Conservation (phyloP, 805 yeast species). For the Wickerhamiella galacta region DNA sequence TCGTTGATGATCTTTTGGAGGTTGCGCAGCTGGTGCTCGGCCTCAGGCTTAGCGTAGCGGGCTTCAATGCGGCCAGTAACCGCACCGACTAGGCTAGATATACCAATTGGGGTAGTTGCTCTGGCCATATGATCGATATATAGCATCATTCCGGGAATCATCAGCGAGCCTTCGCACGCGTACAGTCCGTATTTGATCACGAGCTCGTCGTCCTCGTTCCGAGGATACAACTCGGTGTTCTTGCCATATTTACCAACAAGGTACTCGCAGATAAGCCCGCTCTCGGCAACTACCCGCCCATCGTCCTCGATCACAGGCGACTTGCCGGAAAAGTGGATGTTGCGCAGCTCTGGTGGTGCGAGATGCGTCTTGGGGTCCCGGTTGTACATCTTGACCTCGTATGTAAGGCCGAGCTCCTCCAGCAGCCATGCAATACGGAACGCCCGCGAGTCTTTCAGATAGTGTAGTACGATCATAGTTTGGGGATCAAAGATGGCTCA, state of each 20-base stretch:
- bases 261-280: constrained; percentile 41
- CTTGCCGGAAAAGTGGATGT: constrained; percentile 46
- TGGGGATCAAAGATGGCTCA: neutral
- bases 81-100: constrained; percentile 21
- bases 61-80: constrained; percentile 31
- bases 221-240: constrained; percentile 23
- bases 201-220: constrained; percentile 25
- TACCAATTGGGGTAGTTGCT: constrained; percentile 1
- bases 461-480: constrained; percentile 12
- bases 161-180: constrained; percentile 44
- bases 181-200: constrained; percentile 34
- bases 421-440: constrained; percentile 47
- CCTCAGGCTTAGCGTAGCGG: constrained; percentile 33
- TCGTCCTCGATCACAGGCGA: constrained; percentile 38
- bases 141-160: constrained; percentile 29
- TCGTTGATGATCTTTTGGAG: constrained; percentile 27
- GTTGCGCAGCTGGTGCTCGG: constrained; percentile 24
- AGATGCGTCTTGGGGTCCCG: constrained; percentile 32
- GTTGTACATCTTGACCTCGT: constrained; percentile 34
- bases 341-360: constrained; percentile 32
- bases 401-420: constrained; percentile 38
- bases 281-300: constrained; percentile 33
- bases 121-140: constrained; percentile 20
- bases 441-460: constrained; percentile 42
- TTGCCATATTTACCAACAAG: constrained; percentile 34